phyloP scores from a whole-genome alignment of 2,329 filamentous ascomycete species.

The Thelonectria rubi region DNA sequence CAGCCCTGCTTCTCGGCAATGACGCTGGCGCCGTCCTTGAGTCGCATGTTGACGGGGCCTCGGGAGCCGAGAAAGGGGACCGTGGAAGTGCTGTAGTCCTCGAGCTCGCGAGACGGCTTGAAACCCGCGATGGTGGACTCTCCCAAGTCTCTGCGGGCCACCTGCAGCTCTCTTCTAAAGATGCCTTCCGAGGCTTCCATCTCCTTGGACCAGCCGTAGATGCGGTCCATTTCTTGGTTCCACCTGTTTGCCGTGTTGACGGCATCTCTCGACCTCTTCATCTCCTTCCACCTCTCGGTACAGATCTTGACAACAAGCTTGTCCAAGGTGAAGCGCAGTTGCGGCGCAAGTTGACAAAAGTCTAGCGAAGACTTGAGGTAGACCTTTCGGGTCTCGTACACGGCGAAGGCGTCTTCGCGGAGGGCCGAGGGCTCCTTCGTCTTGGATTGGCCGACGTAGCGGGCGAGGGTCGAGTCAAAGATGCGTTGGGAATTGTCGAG shows the following conservation, averaged over 20 bases:
- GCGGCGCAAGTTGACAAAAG: constrained; percentile 87
- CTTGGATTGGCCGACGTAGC: constrained; percentile 87
- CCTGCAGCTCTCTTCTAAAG: constrained; percentile 83
- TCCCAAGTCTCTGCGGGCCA: constrained; percentile 83
- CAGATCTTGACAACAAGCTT: constrained; percentile 86
- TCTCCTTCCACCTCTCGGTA: constrained; percentile 87
- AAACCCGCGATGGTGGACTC: constrained; percentile 75
- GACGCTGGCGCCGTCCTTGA: constrained; percentile 58
- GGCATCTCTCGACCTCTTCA: constrained; percentile 75
- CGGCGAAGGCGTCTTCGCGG: constrained; percentile 92
- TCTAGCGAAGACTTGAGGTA: constrained; percentile 95
- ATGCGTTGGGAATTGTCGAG: constrained; percentile 84
- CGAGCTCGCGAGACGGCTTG: constrained; percentile 88
- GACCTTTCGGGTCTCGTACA: constrained; percentile 89
- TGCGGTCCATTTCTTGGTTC: constrained; percentile 85
- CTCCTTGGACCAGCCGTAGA: constrained; percentile 91
- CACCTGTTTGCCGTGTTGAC: constrained; percentile 72
- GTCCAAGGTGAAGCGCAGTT: constrained; percentile 84
- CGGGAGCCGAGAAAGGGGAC: constrained; percentile 84
- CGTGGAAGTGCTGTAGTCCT: constrained; percentile 90
- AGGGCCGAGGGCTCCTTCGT: constrained; percentile 92
- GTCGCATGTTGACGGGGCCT: constrained; percentile 71
- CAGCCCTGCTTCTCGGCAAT: constrained; percentile 90
- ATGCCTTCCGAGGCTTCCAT: constrained; percentile 89
- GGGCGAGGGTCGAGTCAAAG: constrained; percentile 82